A percentile compares a stretch with the other conserved stretches of the same genome.
These are phyloP conservation scores for Syncephalis plumigaleata DNA, from an alignment of 371 early-diverging fungal species.

Conservation along the genomic window DNA sequence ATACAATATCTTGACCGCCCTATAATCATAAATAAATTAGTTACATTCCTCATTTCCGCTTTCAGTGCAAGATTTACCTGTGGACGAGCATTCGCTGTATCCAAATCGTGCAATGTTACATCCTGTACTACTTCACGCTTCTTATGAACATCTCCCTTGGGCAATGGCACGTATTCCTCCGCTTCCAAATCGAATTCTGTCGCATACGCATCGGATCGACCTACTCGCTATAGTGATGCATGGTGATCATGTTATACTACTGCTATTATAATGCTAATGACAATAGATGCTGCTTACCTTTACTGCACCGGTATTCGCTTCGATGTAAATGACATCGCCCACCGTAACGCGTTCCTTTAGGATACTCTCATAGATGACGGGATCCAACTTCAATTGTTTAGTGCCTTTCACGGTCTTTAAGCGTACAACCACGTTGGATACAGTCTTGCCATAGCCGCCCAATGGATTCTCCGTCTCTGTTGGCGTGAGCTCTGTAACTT, in stretches of 20 bases:
- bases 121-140: conserved; percentile 94
- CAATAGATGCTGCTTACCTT: too few relatives aligned
- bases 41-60: too few relatives aligned
- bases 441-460: conserved; percentile 86
- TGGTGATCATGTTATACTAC: too few relatives aligned
- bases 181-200: conserved; percentile 95
- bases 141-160: conserved; percentile 98
- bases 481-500: conserved; percentile 93
- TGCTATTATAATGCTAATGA: too few relatives aligned
- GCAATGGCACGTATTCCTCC: conserved; percentile 93
- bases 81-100: conserved; percentile 91
- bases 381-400: conserved; percentile 89
- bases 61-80: conserved; percentile 16
- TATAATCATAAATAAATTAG: too few relatives aligned
- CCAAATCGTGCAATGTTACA: conserved; percentile 96
- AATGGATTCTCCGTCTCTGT: conserved; percentile 89
- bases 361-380: conserved; percentile 90
- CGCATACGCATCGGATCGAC: conserved; percentile 89
- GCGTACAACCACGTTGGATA: conserved; percentile 89
- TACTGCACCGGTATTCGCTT: conserved; percentile 94
- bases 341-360: conserved; percentile 92
- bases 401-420: conserved; percentile 97
- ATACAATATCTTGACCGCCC: conserved; percentile 95
- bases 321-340: conserved; percentile 98
- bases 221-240: conserved; percentile 50